Evolutionary conservation across 2,329 filamentous ascomycete species (phyloP).

Genomic region (Chaetomiaceae sp.): DNA sequence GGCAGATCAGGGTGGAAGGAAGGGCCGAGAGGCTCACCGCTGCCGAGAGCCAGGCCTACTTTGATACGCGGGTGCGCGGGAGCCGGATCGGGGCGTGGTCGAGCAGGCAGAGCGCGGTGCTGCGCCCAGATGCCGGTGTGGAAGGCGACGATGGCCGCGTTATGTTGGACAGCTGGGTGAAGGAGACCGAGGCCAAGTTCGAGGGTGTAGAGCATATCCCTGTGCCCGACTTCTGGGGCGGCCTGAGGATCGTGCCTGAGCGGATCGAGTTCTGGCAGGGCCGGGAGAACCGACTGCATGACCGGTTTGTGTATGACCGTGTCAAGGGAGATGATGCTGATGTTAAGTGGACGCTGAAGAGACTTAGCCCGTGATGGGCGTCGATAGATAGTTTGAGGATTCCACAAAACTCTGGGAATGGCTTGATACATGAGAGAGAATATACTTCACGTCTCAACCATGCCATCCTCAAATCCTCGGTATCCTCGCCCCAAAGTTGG

Average conservation of each 20-base stretch:
- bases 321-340: constrained; percentile 44
- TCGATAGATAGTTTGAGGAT: background rate
- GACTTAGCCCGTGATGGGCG: constrained; percentile 61
- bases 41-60: constrained; percentile 70
- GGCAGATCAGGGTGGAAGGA: constrained; percentile 90
- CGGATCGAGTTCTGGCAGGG: constrained; percentile 97
- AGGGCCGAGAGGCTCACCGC: constrained; percentile 58
- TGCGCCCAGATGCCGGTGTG: constrained; percentile 43
- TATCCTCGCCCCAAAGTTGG: too few species aligned
- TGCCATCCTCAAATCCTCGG: too few species aligned
- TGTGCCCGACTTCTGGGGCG: constrained; percentile 92
- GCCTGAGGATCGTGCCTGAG: constrained; percentile 77
- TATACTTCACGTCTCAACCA: too few species aligned
- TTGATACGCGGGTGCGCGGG: constrained; percentile 67
- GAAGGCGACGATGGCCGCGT: constrained; percentile 62
- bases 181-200: constrained; percentile 72
- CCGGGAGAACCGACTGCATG: constrained; percentile 81
- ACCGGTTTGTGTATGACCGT: constrained; percentile 82
- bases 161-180: constrained; percentile 72
- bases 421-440: too few species aligned
- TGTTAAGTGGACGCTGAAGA: constrained; percentile 62
- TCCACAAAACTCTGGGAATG: background rate
- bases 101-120: constrained; percentile 76
- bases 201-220: constrained; percentile 74
- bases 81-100: constrained; percentile 90